Base-by-base conservation (phyloP, 2,329 filamentous ascomycete genomes). In the Metarhizium humberi region DNA sequence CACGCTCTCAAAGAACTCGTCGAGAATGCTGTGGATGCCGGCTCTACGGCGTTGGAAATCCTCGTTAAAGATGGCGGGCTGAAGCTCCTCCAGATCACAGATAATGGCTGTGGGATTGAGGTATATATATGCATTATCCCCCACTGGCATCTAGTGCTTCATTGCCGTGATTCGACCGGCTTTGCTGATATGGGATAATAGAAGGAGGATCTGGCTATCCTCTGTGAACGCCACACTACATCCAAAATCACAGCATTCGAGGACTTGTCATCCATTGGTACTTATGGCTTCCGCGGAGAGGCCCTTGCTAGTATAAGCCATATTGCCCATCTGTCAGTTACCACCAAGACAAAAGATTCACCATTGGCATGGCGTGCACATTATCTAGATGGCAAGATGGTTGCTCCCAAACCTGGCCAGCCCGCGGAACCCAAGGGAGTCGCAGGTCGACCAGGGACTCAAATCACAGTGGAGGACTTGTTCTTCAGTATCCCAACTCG, bases 281-380 rank as follows among this genome's bases (percentile, higher is more conserved):
- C 94, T 1, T 99, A 99, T 69, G 94, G 94, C n/a, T 99, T 99
- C 67, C 87, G 94, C 53, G 94, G 94, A 55, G 94, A 99, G 72
- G 94, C 94, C 3, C 75, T 99, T 54, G 94, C 94, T 14, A 97
- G 94, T 72, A 99, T 99, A 69, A 97, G 92, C 67, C 94, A 99
- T 68, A 96, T 99, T 63, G 92, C 95, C 38, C 95, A 99, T 74
- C 78, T 99, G 25, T 90, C 87, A 4, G 90, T 99, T 47, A 97
- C 92, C 1, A 99, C 95, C 7, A 95, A 91, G 69, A 97, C 92
- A 1, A 87, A 88, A 56, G 85, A 90, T 47, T 95, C 92, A 0
- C 86, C 84, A 62, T 88, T 90, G 71, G 94, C 94, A 16, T 99
- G 89, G 88, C 86, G 89, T 67, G 92, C 92, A 25, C 84, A 89